Base-by-base conservation (phyloP, 2,329 filamentous ascomycete species). In the Lachnellula suecica region DNA sequence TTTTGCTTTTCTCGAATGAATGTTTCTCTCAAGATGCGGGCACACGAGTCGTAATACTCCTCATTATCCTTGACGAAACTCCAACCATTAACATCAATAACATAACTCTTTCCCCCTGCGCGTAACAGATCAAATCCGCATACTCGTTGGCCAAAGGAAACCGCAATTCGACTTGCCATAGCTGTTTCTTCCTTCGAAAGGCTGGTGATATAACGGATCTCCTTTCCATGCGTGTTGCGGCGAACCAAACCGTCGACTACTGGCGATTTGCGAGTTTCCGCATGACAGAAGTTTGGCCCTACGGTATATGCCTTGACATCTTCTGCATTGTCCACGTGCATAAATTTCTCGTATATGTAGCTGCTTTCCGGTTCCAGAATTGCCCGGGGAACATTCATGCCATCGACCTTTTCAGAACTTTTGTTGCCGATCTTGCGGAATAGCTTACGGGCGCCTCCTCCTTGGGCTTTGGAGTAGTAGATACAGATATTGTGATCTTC, bases 41-140 rank as follows among this genome's bases (percentile, higher is more conserved):
- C 85, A 62, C 88, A 94, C 65, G 91, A 90, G 65, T 97, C 89
- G 69, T 99, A 99, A 71, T 99, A 99, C 55, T 96, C 92, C 57
- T 97, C 93, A 64, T 99, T 99, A 70, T 99, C 95, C 70, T 99
- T 99, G 70, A 99, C 94, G 65, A 99, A 99, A 67, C 93, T 97
- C 95, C 95, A 99, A 11, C 94, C 94, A 69, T 99, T 99, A 63
- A 99, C 94, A 65, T 99, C 94, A 61, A 99, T 99, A 44, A 99
- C 94, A 71, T 91, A 99, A 68, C 93, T 97, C 69, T 90, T 90
- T 15, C 91, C 90, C 45, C 84, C 86, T 11, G 92, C 91, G 24
- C 95, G 86, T 51, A 99, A 77, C 54, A 99, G 79, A 68, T 99
- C 94, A 65, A 99, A 99, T 0, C 94, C 94, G 67, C 94, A 99